These are phyloP conservation scores for Lepidium didymum DNA, from an alignment of 345 rosid species.

Conservation along the genomic window DNA sequence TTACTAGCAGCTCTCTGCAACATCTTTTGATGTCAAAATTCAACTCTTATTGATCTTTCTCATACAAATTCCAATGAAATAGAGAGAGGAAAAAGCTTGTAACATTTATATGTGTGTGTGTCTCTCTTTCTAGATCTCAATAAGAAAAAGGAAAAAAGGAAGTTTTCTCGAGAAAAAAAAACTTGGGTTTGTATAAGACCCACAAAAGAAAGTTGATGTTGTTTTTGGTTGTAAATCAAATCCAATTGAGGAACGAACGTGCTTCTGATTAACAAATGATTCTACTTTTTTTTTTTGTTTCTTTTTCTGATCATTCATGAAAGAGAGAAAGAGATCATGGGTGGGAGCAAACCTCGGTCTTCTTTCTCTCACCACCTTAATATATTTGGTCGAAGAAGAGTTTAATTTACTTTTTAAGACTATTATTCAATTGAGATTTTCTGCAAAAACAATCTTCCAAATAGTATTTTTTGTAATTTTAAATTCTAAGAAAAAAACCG, in stretches of 20 bases:
- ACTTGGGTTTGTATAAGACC: constrained; percentile 7
- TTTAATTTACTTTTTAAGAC: background rate
- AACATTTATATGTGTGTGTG: background rate
- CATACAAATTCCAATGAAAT: constrained; percentile 6
- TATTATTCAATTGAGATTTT: background rate
- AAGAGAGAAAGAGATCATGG: constrained; percentile 17
- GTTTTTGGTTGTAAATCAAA: background rate
- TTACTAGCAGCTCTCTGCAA: constrained; percentile 97
- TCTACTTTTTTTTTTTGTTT: background rate
- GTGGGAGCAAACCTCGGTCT: constrained; percentile 33
- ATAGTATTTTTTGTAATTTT: no score
- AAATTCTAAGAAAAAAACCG: no score
- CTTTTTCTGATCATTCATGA: background rate
- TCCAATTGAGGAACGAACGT: constrained; percentile 26
- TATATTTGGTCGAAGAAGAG: background rate
- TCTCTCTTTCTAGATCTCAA: constrained; percentile 17
- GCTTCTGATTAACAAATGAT: constrained; percentile 3
- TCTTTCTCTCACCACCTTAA: background rate
- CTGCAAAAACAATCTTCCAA: no score
- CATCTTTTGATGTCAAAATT: constrained; percentile 31
- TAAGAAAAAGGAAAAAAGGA: background rate
- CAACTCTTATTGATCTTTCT: constrained; percentile 3
- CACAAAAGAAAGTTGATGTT: constrained; percentile 15
- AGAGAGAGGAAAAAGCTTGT: background rate
- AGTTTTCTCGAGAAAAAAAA: constrained; percentile 9